These are phyloP conservation scores for Magnusiomyces tetraspermus DNA, from an alignment of 1,139 yeast genomes.

Conservation along the genomic window DNA sequence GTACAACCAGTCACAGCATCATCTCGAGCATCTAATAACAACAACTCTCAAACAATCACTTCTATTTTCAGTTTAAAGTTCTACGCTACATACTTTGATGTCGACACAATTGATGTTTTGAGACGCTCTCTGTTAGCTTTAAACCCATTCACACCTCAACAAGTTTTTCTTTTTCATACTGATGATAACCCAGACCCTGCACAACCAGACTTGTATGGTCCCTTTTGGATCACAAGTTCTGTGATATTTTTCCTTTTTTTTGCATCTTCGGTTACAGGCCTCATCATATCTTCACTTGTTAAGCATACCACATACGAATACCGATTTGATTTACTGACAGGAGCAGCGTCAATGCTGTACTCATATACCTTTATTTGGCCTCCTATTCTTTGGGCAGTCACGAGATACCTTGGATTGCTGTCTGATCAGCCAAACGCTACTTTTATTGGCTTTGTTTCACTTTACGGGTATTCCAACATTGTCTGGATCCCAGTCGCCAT, in stretches of 20 bases:
- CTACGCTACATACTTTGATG: slow-evolving; percentile 52
- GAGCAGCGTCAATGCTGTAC: slow-evolving; percentile 58
- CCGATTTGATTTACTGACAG: slow-evolving; percentile 52
- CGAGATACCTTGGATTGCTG: slow-evolving; percentile 35
- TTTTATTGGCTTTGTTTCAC: slow-evolving; percentile 41
- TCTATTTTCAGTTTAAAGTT: slow-evolving; percentile 44
- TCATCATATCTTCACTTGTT: slow-evolving; percentile 21
- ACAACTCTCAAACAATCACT: neutral
- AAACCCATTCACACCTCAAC: slow-evolving; percentile 28
- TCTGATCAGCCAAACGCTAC: slow-evolving; percentile 27
- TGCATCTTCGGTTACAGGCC: slow-evolving; percentile 55
- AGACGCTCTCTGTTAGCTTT: slow-evolving; percentile 32
- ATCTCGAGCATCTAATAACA: neutral
- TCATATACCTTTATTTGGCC: slow-evolving; percentile 68
- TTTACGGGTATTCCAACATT: slow-evolving; percentile 71
- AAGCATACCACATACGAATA: slow-evolving; percentile 38
- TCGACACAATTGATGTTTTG: slow-evolving; percentile 50
- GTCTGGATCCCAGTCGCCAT: slow-evolving; percentile 74
- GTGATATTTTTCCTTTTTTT: slow-evolving; percentile 64
- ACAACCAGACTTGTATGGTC: slow-evolving; percentile 62
- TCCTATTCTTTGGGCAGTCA: slow-evolving; percentile 39
- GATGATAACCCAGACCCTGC: slow-evolving; percentile 26
- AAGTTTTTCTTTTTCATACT: slow-evolving; percentile 21
- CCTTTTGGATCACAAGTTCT: slow-evolving; percentile 78
- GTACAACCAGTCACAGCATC: neutral